These are phyloP conservation scores for Chalaropsis ovoidea DNA, from an alignment of 2,329 filamentous ascomycete species.

Conservation along the genomic window DNA sequence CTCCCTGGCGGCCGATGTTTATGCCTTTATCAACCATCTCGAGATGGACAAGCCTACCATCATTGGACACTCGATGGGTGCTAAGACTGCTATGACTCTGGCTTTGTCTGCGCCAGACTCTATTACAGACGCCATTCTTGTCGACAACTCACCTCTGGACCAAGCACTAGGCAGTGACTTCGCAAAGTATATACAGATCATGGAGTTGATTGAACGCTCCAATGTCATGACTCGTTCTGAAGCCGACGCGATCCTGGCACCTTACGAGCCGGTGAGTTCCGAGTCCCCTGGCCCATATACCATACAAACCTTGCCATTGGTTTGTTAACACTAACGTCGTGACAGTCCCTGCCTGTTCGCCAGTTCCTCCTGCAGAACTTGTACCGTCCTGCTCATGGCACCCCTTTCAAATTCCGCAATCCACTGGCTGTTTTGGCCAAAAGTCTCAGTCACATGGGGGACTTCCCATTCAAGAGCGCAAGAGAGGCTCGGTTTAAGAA, in stretches of 20 bases:
- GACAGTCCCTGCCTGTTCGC: conserved; percentile 59
- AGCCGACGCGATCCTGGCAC: conserved; percentile 66
- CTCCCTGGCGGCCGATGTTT: conserved; percentile 73
- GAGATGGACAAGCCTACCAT: conserved; percentile 59
- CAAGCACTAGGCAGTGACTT: conserved; percentile 66
- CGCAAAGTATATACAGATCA: conserved; percentile 67
- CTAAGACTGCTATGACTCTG: conserved; percentile 83
- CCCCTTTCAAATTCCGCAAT: conserved; percentile 62
- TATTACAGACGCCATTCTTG: conserved; percentile 63
- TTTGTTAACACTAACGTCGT: not conserved
- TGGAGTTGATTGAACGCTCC: conserved; percentile 68
- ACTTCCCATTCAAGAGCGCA: conserved; percentile 77
- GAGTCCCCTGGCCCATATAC: not conserved
- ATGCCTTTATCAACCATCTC: conserved; percentile 64
- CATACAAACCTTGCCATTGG: not conserved
- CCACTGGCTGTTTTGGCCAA: conserved; percentile 61
- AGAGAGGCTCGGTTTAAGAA: conserved; percentile 59
- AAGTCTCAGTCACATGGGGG: conserved; percentile 64
- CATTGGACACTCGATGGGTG: conserved; percentile 95
- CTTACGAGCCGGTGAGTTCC: conserved; percentile 55
- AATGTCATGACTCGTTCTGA: conserved; percentile 59
- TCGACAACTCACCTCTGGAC: conserved; percentile 88
- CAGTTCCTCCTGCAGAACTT: conserved; percentile 91
- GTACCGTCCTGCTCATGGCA: conserved; percentile 42
- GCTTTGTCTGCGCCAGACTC: conserved; percentile 60